A percentile compares a stretch with the other conserved stretches of the same genome.
Conservation (phyloP, 495 filamentous ascomycete genomes). For the Annulohypoxylon nitens region DNA sequence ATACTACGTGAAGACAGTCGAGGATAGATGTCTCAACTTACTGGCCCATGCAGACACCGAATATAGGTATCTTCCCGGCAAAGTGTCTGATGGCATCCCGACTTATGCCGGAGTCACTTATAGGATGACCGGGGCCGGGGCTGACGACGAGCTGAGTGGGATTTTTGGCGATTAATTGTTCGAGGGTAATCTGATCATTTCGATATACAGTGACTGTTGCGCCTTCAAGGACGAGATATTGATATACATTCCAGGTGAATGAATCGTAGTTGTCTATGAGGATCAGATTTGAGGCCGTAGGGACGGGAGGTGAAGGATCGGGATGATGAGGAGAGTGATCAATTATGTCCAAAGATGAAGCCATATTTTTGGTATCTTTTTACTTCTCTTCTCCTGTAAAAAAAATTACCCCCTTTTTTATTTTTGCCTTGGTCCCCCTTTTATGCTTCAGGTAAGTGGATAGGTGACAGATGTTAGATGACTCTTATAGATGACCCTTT, state of each 20-base stretch:
- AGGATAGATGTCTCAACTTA: conserved; percentile 58
- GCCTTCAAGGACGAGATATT: conserved; percentile 95
- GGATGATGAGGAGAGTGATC: conserved; percentile 90
- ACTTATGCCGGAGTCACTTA: conserved; percentile 90
- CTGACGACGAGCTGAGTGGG: conserved; percentile 96
- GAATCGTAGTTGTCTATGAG: conserved; percentile 99
- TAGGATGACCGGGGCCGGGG: conserved; percentile 93
- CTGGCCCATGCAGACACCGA: conserved; percentile 99
- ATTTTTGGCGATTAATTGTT: conserved; percentile 82
- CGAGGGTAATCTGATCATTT: conserved; percentile 90
- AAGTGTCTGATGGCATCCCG: conserved; percentile 92
- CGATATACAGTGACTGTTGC: conserved; percentile 88
- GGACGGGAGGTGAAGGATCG: conserved; percentile 72
- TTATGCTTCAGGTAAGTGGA: not conserved
- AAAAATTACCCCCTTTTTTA: not conserved
- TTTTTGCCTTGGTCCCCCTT: not conserved
- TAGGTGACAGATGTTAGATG: not conserved
- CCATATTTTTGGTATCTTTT: conserved; percentile 52
- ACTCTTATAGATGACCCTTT: not conserved
- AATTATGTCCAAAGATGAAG: conserved; percentile 67
- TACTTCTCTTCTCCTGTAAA: not conserved
- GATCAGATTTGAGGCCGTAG: conserved; percentile 88
- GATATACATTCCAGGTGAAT: conserved; percentile 99
- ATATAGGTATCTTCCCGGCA: conserved; percentile 94
- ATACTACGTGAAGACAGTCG: not conserved